Percentiles rank a stretch among this genome's conserved stretches.
These are phyloP conservation scores for Populus deltoides DNA, from an alignment of 345 rosid species.

Conservation along the genomic window DNA sequence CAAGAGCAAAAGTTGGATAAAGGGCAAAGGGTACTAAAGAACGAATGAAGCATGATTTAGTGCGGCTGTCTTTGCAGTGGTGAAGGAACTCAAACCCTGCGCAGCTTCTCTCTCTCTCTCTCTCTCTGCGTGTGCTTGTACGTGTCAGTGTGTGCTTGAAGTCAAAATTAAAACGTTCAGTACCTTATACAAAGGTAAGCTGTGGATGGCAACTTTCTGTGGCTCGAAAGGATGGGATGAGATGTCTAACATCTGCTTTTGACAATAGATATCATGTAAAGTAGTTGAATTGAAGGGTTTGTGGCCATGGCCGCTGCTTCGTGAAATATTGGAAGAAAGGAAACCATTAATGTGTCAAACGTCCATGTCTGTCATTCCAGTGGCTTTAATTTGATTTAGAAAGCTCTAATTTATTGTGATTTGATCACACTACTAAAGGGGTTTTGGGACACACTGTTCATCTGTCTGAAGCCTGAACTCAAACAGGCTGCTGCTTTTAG, in stretches of 20 bases:
- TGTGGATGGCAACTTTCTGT: constrained; percentile 4
- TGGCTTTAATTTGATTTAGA: background rate
- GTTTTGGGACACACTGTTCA: background rate
- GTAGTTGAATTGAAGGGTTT: background rate
- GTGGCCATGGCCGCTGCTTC: background rate
- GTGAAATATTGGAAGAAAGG: background rate
- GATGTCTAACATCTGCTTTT: background rate
- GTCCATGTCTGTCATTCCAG: constrained; percentile 3
- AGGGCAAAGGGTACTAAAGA: background rate
- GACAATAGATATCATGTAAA: background rate
- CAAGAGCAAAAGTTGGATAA: background rate
- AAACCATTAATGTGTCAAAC: background rate
- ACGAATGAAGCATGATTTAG: background rate
- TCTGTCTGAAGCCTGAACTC: background rate
- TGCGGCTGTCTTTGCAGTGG: background rate
- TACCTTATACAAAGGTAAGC: background rate
- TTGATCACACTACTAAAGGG: background rate
- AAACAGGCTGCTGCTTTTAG: background rate
- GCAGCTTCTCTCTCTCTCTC: too few relatives aligned
- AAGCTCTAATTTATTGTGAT: background rate
- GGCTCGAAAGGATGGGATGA: background rate
- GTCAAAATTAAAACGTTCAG: background rate
- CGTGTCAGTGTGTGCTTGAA: too few relatives aligned
- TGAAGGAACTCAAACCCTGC: background rate
- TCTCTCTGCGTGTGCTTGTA: background rate